These are phyloP conservation scores for Ceratobasidium sp. DNA, from an alignment of 1,284 basidiomycete genomes.

Conservation along the genomic window DNA sequence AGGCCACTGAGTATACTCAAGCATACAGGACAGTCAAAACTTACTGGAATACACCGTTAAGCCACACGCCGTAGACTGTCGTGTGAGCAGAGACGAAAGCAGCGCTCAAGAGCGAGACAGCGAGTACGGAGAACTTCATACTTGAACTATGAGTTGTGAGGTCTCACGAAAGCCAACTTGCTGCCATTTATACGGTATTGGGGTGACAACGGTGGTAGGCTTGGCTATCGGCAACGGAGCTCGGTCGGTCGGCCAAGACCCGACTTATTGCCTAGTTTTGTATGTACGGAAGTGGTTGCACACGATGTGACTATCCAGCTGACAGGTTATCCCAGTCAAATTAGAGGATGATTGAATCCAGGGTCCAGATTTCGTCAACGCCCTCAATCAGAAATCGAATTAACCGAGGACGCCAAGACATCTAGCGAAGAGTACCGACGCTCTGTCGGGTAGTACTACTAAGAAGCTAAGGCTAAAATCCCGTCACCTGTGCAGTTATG, in stretches of 20 bases:
- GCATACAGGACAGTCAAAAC: background rate
- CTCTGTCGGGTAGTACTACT: background rate
- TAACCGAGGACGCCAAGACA: background rate
- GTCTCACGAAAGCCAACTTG: background rate
- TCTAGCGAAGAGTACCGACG: too few species aligned
- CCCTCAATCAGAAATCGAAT: background rate
- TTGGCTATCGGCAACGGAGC: constrained; percentile 12
- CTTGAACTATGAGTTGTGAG: background rate
- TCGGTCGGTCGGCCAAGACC: constrained; percentile 3
- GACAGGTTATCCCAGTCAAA: background rate
- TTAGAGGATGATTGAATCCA: background rate
- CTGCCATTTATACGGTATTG: constrained; percentile 9
- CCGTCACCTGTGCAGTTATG: background rate
- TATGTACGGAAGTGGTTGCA: background rate
- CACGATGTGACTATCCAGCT: constrained; percentile 10
- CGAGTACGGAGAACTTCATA: constrained; percentile 28
- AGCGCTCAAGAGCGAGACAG: constrained; percentile 31
- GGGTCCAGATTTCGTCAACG: background rate
- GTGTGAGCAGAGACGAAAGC: constrained; percentile 35
- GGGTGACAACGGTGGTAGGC: background rate
- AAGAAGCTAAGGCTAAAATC: constrained; percentile 1
- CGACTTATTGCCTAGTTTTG: constrained; percentile 26
- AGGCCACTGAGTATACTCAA: background rate
- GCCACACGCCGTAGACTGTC: constrained; percentile 41
- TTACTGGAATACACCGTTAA: constrained; percentile 45